Conservation (phyloP, 2,329 filamentous ascomycete genomes). For the Diaporthe vexans region DNA sequence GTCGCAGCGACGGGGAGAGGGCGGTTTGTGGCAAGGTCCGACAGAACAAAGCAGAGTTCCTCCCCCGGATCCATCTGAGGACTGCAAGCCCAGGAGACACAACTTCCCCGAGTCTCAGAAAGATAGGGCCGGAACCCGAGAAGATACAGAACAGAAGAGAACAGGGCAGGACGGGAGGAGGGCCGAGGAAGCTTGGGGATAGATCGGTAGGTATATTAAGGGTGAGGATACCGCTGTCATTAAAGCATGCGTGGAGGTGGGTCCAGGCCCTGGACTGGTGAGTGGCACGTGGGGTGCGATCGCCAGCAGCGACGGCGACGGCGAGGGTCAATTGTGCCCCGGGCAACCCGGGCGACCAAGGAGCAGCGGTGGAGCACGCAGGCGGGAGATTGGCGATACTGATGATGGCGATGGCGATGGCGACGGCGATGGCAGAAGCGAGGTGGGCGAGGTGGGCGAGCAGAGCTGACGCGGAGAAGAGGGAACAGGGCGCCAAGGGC, state of each 20-base stretch:
- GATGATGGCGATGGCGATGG: not conserved
- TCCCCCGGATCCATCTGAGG: slow-evolving; percentile 38
- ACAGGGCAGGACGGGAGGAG: slow-evolving; percentile 1
- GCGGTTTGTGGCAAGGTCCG: not conserved
- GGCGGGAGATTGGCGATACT: slow-evolving; percentile 1
- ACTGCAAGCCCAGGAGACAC: slow-evolving; percentile 21
- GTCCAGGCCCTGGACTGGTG: slow-evolving; percentile 34
- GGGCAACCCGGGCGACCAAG: not conserved
- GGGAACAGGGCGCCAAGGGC: slow-evolving; percentile 12
- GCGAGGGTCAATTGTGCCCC: slow-evolving; percentile 2
- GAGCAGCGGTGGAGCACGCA: slow-evolving; percentile 3
- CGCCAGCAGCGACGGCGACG: slow-evolving; percentile 18
- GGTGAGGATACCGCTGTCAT: slow-evolving; percentile 41
- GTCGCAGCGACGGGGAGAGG: not conserved
- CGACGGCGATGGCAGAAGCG: not conserved
- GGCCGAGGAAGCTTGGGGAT: slow-evolving; percentile 16
- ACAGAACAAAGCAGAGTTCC: slow-evolving; percentile 25
- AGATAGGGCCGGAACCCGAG: not conserved
- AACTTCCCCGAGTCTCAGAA: slow-evolving; percentile 18
- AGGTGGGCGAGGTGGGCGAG: not conserved
- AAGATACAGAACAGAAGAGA: slow-evolving; percentile 1
- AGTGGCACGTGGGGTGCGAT: slow-evolving; percentile 34
- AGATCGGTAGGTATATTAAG: slow-evolving; percentile 39
- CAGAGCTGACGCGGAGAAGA: slow-evolving; percentile 14
- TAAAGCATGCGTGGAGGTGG: slow-evolving; percentile 42